Percentiles rank a stretch among this genome's conserved stretches.
These are phyloP conservation scores for Lolium multiflorum DNA, from an alignment of 176 grass and related monocot genomes.

Conservation along the genomic window DNA sequence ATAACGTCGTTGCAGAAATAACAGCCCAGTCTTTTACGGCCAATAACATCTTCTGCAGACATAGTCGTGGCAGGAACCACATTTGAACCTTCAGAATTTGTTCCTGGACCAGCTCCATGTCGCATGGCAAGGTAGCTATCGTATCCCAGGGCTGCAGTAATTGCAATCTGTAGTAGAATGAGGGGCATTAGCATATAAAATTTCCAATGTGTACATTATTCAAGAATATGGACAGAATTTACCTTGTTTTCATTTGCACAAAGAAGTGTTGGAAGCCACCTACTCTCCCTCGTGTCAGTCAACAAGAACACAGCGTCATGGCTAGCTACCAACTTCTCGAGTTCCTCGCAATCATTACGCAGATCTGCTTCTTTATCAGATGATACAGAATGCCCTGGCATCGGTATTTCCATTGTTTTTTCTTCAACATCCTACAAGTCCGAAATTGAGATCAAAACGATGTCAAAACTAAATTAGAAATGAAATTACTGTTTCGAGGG, in stretches of 20 bases:
- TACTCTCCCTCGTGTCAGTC: conserved; percentile 96
- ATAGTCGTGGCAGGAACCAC: conserved; percentile 34
- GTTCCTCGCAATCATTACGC: conserved; percentile 61
- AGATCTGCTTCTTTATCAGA: conserved; percentile 63
- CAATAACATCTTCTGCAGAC: conserved; percentile 50
- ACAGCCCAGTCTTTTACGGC: conserved; percentile 71
- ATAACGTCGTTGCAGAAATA: conserved; percentile 96
- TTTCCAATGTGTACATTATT: conserved; percentile 18
- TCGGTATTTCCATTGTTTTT: conserved; percentile 78
- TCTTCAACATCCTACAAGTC: conserved; percentile 65
- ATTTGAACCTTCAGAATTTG: conserved; percentile 44
- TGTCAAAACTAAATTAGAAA: background rate
- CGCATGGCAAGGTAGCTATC: conserved; percentile 98
- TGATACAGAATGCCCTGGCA: conserved; percentile 93
- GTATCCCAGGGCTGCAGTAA: conserved; percentile 93
- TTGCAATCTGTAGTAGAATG: conserved; percentile 69
- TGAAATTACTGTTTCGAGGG: conserved; percentile 9
- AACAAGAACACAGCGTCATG: conserved; percentile 92
- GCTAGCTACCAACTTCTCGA: conserved; percentile 68
- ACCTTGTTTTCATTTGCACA: conserved; percentile 88
- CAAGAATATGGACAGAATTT: conserved; percentile 29
- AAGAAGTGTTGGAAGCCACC: conserved; percentile 91
- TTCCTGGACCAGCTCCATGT: conserved; percentile 80
- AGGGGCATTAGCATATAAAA: conserved; percentile 46
- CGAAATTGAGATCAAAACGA: conserved; percentile 27